Base-by-base conservation (phyloP, 2,329 filamentous ascomycete genomes). In the Aspergillus neoniger region DNA sequence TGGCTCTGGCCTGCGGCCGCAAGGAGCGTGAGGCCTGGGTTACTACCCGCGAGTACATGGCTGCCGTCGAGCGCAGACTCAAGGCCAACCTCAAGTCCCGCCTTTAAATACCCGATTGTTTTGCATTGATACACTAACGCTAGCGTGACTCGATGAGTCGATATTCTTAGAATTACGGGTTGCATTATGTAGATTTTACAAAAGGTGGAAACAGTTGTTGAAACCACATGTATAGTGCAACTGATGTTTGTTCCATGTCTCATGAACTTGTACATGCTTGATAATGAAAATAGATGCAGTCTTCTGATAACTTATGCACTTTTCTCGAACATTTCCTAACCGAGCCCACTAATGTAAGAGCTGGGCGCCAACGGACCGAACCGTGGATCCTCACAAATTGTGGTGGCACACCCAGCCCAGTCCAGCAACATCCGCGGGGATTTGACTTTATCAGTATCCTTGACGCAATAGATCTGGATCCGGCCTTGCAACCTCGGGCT, bases 1-100 rank as follows among this genome's bases (percentile, higher is more conserved):
- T 99, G 70, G 95, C 95, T n/a, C 86, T 98, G 61, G 91, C 93
- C 52, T 95, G 91, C 77, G 95, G 95, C 72, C 93, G 93, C 85
- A 92, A 89, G 71, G 89, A 86, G 63, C 86, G 91, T 68, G 86
- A 86, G 70, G 89, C 91, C 74, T 98, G 93, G 81, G 95, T 96
- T 69, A 97, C 92, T 56, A 98, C 94, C 60, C 86, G 84, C 69
- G 90, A 96, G 82, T 99, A 98, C 82, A 82, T 99, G 74, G 86
- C 90, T 74, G 94, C 94, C 43, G 94, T 98, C 54, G 94, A 98
- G 88, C 88, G 87, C 80, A 85, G 92, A 73, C 85, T 99, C 81
- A 93, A 94, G 87, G 81, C 82, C 66, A 87, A 87, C 69, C 82
- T 96, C 51, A 74, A 73, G 69, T 63, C 74, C 50, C 71, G 70